Base-by-base conservation (phyloP, 345 rosid species). In the Populus pruinosa region DNA sequence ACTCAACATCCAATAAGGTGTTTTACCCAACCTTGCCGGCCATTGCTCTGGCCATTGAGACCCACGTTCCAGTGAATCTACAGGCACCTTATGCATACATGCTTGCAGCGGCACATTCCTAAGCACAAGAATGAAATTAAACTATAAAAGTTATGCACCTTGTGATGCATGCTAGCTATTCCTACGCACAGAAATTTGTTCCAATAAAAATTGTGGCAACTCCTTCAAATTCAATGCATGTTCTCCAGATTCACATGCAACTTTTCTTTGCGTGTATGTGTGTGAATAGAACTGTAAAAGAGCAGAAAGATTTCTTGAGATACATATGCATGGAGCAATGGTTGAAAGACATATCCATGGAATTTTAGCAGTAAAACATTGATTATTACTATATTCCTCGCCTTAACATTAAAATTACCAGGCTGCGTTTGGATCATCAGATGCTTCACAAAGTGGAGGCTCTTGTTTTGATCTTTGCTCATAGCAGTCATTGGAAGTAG, bases 391-490 rank as follows among this genome's bases (percentile, higher is more conserved):
- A 56, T n/a, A n/a, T 56, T 23, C 11, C 5, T 11, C 23, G 62
- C 25, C 62, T 47, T 66, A 8, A 41, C 2, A 66, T 31, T 25
- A 64, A 49, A 62, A 70, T 74, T 88, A 96, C 98, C 97, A 92
- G 80, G 97, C 93, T 17, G 97, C 99, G 86, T 94, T 89, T 38
- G 93, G 90, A 87, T 94, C 99, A 87, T 96, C 98, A 66, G 97
- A 87, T 56, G 84, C 85, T 1, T 86, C 67, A 73, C 99, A 96
- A 49, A 94, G 64, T 16, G 94, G 92, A 84, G 99, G 99, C 78
- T 87, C 86, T 31, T 81, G 92, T 71, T 83, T 73, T 78, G 94
- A 73, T 90, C 95, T 88, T 75, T 82, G 83, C 87, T 81, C 87
- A 70, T 93, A 96, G 87, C 98, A 96, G 38, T 94, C 91, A 70